phyloP scores from a whole-genome alignment of 257 asterid genomes.

The Eustoma russellianum region DNA sequence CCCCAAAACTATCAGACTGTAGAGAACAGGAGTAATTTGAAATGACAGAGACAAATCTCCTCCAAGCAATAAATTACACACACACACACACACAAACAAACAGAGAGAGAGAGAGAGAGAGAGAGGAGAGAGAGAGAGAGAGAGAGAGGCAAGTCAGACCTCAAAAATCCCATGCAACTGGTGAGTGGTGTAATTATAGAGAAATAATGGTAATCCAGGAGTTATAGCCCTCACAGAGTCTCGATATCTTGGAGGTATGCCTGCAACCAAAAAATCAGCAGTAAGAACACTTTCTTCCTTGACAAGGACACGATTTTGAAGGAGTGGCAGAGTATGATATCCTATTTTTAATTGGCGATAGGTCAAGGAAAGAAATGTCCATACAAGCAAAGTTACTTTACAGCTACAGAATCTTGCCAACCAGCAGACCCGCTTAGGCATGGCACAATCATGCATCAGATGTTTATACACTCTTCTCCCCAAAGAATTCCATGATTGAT shows the following conservation, averaged over 20 bases:
- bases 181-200: slow-evolving; percentile 86
- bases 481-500: too few species aligned
- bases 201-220: slow-evolving; percentile 87
- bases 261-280: slow-evolving; percentile 20
- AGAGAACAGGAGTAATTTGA: background rate
- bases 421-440: too few species aligned
- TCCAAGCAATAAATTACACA: background rate
- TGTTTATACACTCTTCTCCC: too few species aligned
- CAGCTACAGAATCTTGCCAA: too few species aligned
- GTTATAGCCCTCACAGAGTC: slow-evolving; percentile 97
- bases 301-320: background rate
- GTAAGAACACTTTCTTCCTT: slow-evolving; percentile 1
- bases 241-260: slow-evolving; percentile 89
- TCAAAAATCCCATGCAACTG: slow-evolving; percentile 96
- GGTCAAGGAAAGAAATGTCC: too few species aligned
- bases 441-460: too few species aligned
- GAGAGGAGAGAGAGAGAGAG: background rate
- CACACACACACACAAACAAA: too few species aligned
- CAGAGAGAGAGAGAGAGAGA: too few species aligned
- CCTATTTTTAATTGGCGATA: background rate
- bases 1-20: slow-evolving; percentile 86
- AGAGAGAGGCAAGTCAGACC: slow-evolving; percentile 24
- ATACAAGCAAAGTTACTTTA: too few species aligned
- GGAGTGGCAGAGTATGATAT: too few species aligned
- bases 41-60: slow-evolving; percentile 2